Evolutionary conservation across 2,329 filamentous ascomycete genomes (phyloP), one percentile per base, ranked within the genome.

Genomic region (Cryphonectria nitschkei): DNA sequence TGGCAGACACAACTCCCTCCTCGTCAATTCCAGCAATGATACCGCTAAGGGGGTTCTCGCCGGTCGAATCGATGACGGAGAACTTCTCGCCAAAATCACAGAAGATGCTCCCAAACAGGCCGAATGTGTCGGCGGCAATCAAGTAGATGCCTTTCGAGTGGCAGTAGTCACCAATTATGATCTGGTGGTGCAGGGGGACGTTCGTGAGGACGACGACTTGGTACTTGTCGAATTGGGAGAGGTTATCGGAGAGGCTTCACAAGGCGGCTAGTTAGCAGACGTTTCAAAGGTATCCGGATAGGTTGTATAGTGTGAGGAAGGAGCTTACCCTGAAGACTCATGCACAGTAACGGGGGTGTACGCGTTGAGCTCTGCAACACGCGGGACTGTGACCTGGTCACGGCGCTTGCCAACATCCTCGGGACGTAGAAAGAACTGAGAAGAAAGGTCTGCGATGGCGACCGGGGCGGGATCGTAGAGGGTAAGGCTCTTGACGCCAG

Each of bases 1-100:
- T 85, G 13, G 95, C 94, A 16, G 95, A 97, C 3, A 99, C 95
- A 65, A 98, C 80, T 29, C 96, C 96, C 61, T 96, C 93, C 73
- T 96, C 92, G 76, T 97, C 90, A 76, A 99, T 96, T 68, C 88
- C 92, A 60, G 95, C 95, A 68, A 99, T 88, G 74, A 99, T 99
- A 34, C 96, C 96, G 78, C 85, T 94, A 43, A 93, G 84, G 6
- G 93, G 92, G 73, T 93, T 93, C 83, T 99, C 96, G 76, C 96
- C 96, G 19, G 93, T 98, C 4, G 94, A 84, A 78, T 99, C 96
- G 74, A 94, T 91, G 68, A 96, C 90, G 6, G 93, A 94, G 81
- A 99, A 99, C 77, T 96, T 93, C 78, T 95, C 90, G 75, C 96
- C 96, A 79, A 99, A 99, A 79, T 99, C 96, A 77, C 95, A 98